These are phyloP conservation scores for Taphrina pruni DNA, from an alignment of 1,139 yeast genomes.

Conservation along the genomic window DNA sequence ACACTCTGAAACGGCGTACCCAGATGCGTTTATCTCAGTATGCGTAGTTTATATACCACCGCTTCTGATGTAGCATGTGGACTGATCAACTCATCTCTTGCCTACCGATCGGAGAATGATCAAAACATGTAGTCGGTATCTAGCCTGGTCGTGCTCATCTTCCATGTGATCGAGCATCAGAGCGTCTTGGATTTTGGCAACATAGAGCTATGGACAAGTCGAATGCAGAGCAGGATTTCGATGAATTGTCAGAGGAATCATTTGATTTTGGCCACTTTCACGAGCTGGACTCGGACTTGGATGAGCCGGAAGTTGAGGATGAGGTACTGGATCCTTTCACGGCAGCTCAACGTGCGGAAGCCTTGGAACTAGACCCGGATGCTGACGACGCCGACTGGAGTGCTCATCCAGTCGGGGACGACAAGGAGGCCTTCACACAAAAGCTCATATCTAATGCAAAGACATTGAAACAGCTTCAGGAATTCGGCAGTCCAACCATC, in stretches of 20 bases:
- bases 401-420: background rate
- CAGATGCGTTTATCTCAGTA: too few relatives aligned
- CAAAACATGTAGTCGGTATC: too few relatives aligned
- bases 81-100: too few relatives aligned
- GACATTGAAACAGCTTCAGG: conserved; percentile 21
- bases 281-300: conserved; percentile 14
- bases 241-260: conserved; percentile 8
- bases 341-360: conserved; percentile 30
- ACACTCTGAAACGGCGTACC: too few relatives aligned
- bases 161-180: too few relatives aligned
- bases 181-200: too few relatives aligned
- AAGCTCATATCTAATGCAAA: conserved; percentile 30
- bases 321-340: conserved; percentile 33
- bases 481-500: conserved; percentile 8
- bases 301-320: conserved; percentile 5
- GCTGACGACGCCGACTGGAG: background rate
- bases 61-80: too few relatives aligned
- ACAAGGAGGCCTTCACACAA: conserved; percentile 23
- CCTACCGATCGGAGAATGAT: too few relatives aligned
- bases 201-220: background rate
- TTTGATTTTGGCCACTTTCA: conserved; percentile 22
- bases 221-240: conserved; percentile 14
- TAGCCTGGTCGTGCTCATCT: too few relatives aligned
- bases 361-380: background rate
- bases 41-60: too few relatives aligned